Conservation (phyloP, 768 basidiomycete genomes). For the Psilocybe azurescens region DNA sequence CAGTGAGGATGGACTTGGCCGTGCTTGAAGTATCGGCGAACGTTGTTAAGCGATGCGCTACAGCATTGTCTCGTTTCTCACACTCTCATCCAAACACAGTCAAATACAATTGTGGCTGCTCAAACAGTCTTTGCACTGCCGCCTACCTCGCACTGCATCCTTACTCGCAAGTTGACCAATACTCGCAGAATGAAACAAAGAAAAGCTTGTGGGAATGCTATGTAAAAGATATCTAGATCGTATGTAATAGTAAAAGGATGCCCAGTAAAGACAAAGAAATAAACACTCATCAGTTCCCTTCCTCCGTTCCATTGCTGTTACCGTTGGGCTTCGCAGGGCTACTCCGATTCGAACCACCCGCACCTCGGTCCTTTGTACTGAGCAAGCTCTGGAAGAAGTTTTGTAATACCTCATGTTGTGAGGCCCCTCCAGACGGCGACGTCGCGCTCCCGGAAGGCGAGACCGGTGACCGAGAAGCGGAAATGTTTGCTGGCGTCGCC, state of each 20-base stretch:
- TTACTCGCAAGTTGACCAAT: not conserved
- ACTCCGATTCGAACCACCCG: constrained; percentile 22
- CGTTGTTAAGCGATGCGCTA: constrained; percentile 18
- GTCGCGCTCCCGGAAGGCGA: constrained; percentile 37
- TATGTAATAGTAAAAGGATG: constrained; percentile 11
- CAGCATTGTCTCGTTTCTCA: constrained; percentile 16
- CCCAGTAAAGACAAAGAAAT: constrained; percentile 7
- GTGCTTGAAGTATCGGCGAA: constrained; percentile 13
- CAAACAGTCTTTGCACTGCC: not conserved
- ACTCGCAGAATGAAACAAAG: no score
- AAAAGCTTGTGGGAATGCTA: not conserved
- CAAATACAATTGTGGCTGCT: constrained; percentile 23
- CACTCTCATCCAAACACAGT: constrained; percentile 24
- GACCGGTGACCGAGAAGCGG: constrained; percentile 37
- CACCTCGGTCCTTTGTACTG: constrained; percentile 66
- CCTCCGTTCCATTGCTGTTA: constrained; percentile 40
- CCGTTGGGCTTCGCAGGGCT: constrained; percentile 30
- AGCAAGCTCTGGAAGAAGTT: constrained; percentile 88
- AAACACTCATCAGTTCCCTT: constrained; percentile 33
- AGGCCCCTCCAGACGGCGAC: constrained; percentile 36
- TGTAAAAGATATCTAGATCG: constrained; percentile 13
- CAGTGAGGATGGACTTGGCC: constrained; percentile 11
- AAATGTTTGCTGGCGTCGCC: constrained; percentile 32
- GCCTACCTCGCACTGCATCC: not conserved
- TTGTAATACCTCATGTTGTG: constrained; percentile 83